Evolutionary conservation across 257 asterid genomes (phyloP), one percentile per base, ranked within the genome.

Genomic region (Solanum verrucosum): DNA sequence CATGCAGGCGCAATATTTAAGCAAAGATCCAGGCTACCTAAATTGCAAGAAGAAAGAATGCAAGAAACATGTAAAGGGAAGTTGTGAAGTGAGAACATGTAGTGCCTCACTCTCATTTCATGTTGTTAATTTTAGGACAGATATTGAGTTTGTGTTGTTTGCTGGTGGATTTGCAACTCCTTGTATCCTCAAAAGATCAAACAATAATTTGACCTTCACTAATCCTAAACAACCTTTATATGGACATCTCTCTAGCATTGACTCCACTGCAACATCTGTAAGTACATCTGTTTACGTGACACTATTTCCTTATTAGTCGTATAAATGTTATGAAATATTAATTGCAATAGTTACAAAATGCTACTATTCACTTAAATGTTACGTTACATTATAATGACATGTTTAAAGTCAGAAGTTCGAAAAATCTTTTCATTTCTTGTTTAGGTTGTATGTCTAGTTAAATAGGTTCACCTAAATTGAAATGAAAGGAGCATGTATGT

Each of bases 1-100:
- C 93, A 96, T 85, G 88, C 94, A 96, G 99, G 98, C 98, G 11
- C 98, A 95, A 88, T 91, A 92, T 73, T 89, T 92, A 74, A 92
- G 93, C 38, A 93, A 86, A 6, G 99, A 96, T 89, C 95, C 98
- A 33, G 92, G 86, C 44, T 96, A 92, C 86, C 35, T 96, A 33
- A 87, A 56, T 1, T 95, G 99, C 92, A 87, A 46, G 79, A 96
- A 92, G 88, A 77, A 87, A 42, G 93, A 92, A n/a, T 96, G 98
- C 92, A 89, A 91, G 84, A 77, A 87, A 81, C 21, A 23, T 3
- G 75, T 35, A 5, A 86, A 23, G 0, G 94, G 97, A 3, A 5
- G 49, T 20, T 96, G 99, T 84, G 84, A 35, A 10, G n/a, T 88
- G 46, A 81, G n/a, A 14, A 92, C 98, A 1, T 95, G 98, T 77